Evolutionary conservation across 306 rosid genomes (phyloP).

Genomic region (Rosa rugosa): DNA sequence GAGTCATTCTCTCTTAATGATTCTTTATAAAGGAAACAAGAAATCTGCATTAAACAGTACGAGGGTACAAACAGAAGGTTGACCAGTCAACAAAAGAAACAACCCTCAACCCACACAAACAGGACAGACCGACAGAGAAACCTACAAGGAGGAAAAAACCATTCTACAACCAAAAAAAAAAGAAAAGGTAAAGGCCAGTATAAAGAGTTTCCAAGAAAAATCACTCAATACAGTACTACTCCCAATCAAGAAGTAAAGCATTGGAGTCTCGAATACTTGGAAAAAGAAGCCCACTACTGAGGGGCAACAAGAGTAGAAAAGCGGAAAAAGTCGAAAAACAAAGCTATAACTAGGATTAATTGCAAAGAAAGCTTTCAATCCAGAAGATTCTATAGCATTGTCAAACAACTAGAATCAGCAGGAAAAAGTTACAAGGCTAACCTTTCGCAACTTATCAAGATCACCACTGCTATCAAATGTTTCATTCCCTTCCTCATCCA

Average conservation of each 20-base stretch:
- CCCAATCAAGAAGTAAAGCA: neutral
- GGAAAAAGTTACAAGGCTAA: constrained; percentile 24
- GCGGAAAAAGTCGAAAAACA: neutral
- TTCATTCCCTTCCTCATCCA: constrained; percentile 92
- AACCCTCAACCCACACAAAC: neutral
- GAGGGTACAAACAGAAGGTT: neutral
- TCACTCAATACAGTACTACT: neutral
- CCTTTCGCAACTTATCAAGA: constrained; percentile 92
- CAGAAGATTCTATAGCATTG: neutral
- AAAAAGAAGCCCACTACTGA: neutral
- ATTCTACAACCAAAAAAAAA: neutral
- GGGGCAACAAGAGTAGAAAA: neutral
- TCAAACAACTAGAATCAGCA: neutral
- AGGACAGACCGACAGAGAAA: neutral
- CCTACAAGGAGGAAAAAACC: neutral
- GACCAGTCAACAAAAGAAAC: neutral
- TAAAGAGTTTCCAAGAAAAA: neutral
- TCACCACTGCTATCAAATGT: constrained; percentile 97
- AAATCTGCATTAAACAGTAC: neutral
- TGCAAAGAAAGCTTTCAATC: neutral
- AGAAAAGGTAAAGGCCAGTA: neutral
- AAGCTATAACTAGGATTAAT: neutral
- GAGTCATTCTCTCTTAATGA: neutral
- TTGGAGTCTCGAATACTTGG: neutral
- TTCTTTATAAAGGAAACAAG: neutral